Conservation (phyloP, 2,329 filamentous ascomycete genomes). For the Colletotrichum sp. region DNA sequence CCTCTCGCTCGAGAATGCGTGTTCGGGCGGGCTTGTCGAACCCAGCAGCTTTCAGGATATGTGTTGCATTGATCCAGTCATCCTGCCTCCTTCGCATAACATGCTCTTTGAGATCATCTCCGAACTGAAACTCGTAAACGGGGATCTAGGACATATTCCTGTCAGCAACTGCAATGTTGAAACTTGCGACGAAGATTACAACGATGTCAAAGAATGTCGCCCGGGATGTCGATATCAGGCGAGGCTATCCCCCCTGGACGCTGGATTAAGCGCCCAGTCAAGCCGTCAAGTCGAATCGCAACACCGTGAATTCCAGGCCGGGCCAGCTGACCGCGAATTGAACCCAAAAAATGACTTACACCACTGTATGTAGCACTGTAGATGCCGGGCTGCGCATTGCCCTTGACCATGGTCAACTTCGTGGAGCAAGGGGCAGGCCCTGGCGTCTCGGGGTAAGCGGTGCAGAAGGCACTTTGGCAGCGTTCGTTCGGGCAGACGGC, state of each 20-base stretch:
- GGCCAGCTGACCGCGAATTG: not conserved
- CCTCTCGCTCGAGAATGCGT: slow-evolving; percentile 92
- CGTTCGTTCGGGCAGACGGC: not conserved
- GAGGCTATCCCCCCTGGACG: not conserved
- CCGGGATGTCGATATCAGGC: not conserved
- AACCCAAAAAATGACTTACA: slow-evolving; percentile 48
- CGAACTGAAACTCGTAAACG: slow-evolving; percentile 92
- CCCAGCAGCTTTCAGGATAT: slow-evolving; percentile 95
- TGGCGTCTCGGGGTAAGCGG: not conserved
- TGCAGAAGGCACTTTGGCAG: not conserved
- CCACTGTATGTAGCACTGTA: slow-evolving; percentile 75
- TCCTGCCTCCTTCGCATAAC: slow-evolving; percentile 94
- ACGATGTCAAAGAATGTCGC: too few species aligned
- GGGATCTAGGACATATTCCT: slow-evolving; percentile 68
- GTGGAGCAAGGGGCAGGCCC: slow-evolving; percentile 18
- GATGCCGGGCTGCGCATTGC: slow-evolving; percentile 50
- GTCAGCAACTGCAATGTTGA: not conserved
- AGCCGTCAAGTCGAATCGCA: not conserved
- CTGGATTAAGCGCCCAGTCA: not conserved
- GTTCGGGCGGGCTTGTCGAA: slow-evolving; percentile 97
- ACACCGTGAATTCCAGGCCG: not conserved
- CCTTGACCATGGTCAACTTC: slow-evolving; percentile 50
- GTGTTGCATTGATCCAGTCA: slow-evolving; percentile 99
- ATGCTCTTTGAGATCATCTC: slow-evolving; percentile 78
- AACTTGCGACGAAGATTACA: not conserved